A percentile compares a stretch with the other conserved stretches of the same genome.
Evolutionary conservation across 2,329 filamentous ascomycete genomes (phyloP).

Genomic region (Fusarium nygamai): DNA sequence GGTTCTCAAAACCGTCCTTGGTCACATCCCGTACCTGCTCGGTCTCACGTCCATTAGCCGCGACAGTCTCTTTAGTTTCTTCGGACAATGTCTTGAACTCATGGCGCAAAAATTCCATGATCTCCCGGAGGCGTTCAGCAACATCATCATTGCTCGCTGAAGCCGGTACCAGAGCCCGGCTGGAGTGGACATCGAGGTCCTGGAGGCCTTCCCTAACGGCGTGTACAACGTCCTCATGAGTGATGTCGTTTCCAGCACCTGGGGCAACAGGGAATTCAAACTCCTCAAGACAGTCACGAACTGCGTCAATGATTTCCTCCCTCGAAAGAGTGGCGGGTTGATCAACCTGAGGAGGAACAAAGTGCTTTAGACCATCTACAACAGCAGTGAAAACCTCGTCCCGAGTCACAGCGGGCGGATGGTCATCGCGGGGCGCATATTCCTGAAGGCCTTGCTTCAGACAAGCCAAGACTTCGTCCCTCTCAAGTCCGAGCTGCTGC

Average conservation of each 20-base stretch:
- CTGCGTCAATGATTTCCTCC: conserved; percentile 84
- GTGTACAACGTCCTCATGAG: conserved; percentile 70
- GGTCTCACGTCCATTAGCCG: conserved; percentile 81
- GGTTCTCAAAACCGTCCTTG: conserved; percentile 84
- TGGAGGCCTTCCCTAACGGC: conserved; percentile 70
- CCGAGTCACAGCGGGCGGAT: conserved; percentile 71
- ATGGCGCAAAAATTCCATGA: conserved; percentile 67
- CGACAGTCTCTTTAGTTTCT: conserved; percentile 79
- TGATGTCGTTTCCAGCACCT: conserved; percentile 63
- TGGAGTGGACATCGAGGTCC: conserved; percentile 58
- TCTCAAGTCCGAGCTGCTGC: conserved; percentile 88
- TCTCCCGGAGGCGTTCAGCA: conserved; percentile 68
- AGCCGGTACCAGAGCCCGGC: conserved; percentile 52
- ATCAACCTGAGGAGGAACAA: conserved; percentile 77
- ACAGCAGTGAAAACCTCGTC: conserved; percentile 89
- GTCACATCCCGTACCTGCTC: conserved; percentile 90
- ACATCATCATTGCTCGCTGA: conserved; percentile 60
- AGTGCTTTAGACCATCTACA: conserved; percentile 85
- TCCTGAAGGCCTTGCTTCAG: conserved; percentile 86
- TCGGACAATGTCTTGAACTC: conserved; percentile 70
- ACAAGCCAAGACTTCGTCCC: conserved; percentile 88
- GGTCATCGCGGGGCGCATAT: conserved; percentile 68
- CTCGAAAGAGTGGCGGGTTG: conserved; percentile 75
- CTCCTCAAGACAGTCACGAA: conserved; percentile 87
- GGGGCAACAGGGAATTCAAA: conserved; percentile 78